These are phyloP conservation scores for Hypoxylon sp. DNA, from an alignment of 2,329 filamentous ascomycete species.

Conservation along the genomic window DNA sequence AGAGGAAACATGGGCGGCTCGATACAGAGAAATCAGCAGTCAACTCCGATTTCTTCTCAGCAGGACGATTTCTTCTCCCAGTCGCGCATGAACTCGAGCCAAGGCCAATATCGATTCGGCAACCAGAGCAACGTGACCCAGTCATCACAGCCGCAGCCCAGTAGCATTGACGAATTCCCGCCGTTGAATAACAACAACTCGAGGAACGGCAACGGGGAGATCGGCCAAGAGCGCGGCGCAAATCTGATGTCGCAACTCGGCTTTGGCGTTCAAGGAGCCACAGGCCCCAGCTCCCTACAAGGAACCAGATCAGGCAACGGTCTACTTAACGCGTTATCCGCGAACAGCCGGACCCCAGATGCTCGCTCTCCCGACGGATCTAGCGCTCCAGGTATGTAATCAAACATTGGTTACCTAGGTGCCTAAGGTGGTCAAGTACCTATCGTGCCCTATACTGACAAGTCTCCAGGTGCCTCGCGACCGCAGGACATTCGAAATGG, in stretches of 20 bases:
- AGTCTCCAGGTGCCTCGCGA: constrained; percentile 48
- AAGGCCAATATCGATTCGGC: constrained; percentile 63
- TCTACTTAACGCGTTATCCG: constrained; percentile 69
- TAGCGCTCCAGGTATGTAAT: constrained; percentile 47
- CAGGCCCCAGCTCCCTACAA: constrained; percentile 49
- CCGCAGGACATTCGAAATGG: constrained; percentile 55
- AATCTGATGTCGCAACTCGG: constrained; percentile 62
- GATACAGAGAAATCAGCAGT: constrained; percentile 60
- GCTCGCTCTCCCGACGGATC: constrained; percentile 57
- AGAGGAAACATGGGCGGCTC: constrained; percentile 59
- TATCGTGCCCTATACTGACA: constrained; percentile 39
- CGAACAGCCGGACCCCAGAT: constrained; percentile 61
- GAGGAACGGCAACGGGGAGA: constrained; percentile 63
- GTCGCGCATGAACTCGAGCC: constrained; percentile 50
- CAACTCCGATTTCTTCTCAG: constrained; percentile 60
- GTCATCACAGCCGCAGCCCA: constrained; percentile 57
- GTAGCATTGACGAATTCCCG: constrained; percentile 67
- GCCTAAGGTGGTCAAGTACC: too few species aligned
- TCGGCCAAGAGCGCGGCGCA: constrained; percentile 62
- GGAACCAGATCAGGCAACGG: constrained; percentile 63
- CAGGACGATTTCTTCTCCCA: constrained; percentile 57
- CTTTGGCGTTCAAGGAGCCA: constrained; percentile 58
- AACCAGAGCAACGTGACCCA: constrained; percentile 54
- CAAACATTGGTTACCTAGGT: not conserved
- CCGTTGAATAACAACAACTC: constrained; percentile 58